phyloP scores from a whole-genome alignment of 257 asterid species.

The Nicotiana tabacum region DNA sequence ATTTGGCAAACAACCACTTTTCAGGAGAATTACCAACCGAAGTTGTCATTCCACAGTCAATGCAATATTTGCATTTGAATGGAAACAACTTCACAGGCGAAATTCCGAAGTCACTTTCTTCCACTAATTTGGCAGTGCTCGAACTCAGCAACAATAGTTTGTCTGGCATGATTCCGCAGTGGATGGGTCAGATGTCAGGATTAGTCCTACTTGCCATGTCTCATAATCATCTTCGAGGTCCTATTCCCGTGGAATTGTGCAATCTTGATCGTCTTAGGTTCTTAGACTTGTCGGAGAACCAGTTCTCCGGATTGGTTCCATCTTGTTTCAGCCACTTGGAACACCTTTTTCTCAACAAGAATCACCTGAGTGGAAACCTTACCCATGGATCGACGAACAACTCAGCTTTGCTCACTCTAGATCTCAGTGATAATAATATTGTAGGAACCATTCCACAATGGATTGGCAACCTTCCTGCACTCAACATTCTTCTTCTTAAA shows the following conservation, averaged over 20 bases:
- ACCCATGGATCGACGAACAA: neutral
- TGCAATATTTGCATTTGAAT: neutral
- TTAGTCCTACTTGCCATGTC: neutral
- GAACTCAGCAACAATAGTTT: neutral
- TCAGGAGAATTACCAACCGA: conserved; percentile 6
- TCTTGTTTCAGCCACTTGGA: neutral
- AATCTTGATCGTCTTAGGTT: neutral
- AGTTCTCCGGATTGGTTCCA: neutral
- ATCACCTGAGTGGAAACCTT: neutral
- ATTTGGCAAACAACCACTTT: conserved; percentile 9
- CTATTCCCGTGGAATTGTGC: neutral
- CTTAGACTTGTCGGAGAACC: neutral
- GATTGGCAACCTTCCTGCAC: neutral
- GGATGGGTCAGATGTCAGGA: neutral
- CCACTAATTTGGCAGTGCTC: neutral
- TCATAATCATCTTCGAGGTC: neutral
- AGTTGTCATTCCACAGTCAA: neutral
- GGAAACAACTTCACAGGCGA: conserved; percentile 4
- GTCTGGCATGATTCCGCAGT: neutral
- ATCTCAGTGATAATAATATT: neutral
- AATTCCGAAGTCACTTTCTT: neutral
- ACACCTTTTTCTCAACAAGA: neutral
- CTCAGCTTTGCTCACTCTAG: neutral
- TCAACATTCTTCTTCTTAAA: neutral
- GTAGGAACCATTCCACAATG: neutral